phyloP scores from a whole-genome alignment of 805 yeast species.

The Wickerhamiella dianesei region DNA sequence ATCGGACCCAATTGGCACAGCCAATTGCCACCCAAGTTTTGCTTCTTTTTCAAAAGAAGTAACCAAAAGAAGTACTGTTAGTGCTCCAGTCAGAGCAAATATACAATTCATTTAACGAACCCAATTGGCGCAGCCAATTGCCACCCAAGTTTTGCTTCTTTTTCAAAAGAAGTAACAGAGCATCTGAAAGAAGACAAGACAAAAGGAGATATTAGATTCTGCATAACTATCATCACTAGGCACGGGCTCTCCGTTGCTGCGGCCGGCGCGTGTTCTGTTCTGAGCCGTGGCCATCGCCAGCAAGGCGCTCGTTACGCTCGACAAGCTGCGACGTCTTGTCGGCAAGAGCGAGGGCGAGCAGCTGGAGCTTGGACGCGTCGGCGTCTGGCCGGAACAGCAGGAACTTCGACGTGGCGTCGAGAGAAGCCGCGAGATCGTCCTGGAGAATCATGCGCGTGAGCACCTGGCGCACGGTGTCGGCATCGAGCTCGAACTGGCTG shows the following conservation, averaged over 20 bases:
- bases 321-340: conserved; percentile 66
- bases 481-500: conserved; percentile 49
- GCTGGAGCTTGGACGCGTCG: conserved; percentile 75
- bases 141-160: no score
- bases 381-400: conserved; percentile 62
- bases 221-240: background rate
- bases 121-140: no score
- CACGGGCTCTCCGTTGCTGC: background rate
- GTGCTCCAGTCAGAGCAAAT: no score
- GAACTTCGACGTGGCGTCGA: conserved; percentile 51
- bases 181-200: no score
- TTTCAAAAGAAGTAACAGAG: no score
- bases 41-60: no score
- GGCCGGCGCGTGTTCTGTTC: conserved; percentile 10
- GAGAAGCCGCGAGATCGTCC: conserved; percentile 63
- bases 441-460: conserved; percentile 62
- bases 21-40: no score
- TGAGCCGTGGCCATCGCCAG: conserved; percentile 56
- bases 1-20: no score
- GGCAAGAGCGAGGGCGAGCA: conserved; percentile 69
- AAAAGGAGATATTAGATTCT: no score
- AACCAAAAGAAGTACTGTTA: no score
- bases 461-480: conserved; percentile 43
- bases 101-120: no score
- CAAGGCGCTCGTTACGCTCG: conserved; percentile 75